phyloP scores from a whole-genome alignment of 2,329 filamentous ascomycete genomes.

The Blastomyces gilchristii region DNA sequence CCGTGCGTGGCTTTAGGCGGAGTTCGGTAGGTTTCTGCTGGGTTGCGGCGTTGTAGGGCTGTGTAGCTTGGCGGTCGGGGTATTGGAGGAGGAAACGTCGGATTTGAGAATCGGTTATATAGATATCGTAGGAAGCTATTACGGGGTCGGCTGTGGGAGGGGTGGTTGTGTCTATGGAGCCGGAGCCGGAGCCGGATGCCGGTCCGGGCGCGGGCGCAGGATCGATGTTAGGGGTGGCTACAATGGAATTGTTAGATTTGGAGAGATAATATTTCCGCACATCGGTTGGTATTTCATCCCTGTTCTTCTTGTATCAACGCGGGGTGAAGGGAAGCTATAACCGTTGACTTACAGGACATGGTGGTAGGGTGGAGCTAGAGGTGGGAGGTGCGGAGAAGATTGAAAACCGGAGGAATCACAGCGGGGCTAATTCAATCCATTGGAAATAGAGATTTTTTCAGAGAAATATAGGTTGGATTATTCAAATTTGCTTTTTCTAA shows the following conservation, averaged over 20 bases:
- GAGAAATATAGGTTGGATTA: background rate
- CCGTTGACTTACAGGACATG: background rate
- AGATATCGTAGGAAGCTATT: conserved; percentile 69
- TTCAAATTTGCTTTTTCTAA: background rate
- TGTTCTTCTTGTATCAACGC: background rate
- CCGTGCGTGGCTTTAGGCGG: conserved; percentile 69
- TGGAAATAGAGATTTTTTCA: background rate
- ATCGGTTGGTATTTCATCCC: background rate
- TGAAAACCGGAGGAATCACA: background rate
- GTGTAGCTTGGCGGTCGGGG: conserved; percentile 54
- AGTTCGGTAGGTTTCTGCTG: conserved; percentile 56
- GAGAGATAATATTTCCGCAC: background rate
- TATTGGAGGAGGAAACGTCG: conserved; percentile 80
- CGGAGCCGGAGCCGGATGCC: background rate
- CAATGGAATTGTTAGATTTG: conserved; percentile 1
- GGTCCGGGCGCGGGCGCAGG: background rate
- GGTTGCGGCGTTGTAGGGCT: conserved; percentile 50
- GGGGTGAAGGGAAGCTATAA: background rate
- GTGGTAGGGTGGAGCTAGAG: background rate
- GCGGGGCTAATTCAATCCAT: background rate
- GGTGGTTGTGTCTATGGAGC: conserved; percentile 7
- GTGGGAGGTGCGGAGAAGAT: background rate
- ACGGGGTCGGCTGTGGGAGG: conserved; percentile 49
- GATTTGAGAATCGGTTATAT: conserved; percentile 64
- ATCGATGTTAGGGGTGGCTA: conserved; percentile 1